Evolutionary conservation across 2,329 filamentous ascomycete species (phyloP), one percentile per base, ranked within the genome.

Genomic region (Calonectria leucothoes): DNA sequence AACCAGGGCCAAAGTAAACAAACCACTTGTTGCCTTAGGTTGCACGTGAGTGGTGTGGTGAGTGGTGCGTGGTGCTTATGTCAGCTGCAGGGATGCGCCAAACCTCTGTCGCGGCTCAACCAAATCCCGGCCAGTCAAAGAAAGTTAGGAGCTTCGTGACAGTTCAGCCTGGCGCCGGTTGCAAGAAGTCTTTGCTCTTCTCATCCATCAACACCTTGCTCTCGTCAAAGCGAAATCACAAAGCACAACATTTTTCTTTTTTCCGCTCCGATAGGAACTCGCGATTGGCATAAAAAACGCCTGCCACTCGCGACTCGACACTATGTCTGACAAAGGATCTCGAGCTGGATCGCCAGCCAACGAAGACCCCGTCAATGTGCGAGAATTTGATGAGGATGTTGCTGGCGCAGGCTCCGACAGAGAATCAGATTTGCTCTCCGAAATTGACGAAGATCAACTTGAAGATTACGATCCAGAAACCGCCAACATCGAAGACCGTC

Each of bases 361-460:
- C 49, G 82, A 82, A 45, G 66, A 69, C 20, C 80, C 81, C 15
- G 78, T 85, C 42, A 83, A 85, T 42, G 86, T 86, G 37, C 79
- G 82, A 69, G 87, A 89, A 72, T 76, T 75, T 15, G 76, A 75
- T 8, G 78, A 80, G 45, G 76, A 72, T 23, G 55, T 55, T 4
- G 85, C 81, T 15, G 85, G 83, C 6, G 85, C 84, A 7, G 85
- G 84, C 67, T 89, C 87, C 2, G 91, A 92, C 75, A 86, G 86
- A 66, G 90, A 92, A 15, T 91, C 89, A 0, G 90, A 92, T 76
- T 83, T 89, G 48, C 88, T 94, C 1, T 93, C 92, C 27, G 92
- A 94, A 81, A 91, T 93, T 75, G 92, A 94, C 79, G 92, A 93
- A 79, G 89, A 93, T 69, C 90, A 94, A 79, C 93, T 94, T 74